These are phyloP conservation scores for Diversispora eburnea DNA, from an alignment of 192 early-diverging fungal species.

Conservation along the genomic window DNA sequence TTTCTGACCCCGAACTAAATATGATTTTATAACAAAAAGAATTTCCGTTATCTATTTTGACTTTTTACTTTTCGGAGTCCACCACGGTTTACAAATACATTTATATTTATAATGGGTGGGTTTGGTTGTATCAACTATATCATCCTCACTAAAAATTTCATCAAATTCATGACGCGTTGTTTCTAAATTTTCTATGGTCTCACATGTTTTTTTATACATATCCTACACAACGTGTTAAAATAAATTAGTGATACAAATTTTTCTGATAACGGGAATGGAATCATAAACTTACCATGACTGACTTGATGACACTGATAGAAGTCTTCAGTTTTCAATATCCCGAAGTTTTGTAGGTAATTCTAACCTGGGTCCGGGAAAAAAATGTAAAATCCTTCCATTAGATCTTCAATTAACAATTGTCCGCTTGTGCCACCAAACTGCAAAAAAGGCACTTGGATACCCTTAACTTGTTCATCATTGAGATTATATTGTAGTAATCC, in stretches of 20 bases:
- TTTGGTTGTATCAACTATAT: slow-evolving; percentile 5
- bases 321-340: slow-evolving; percentile 17
- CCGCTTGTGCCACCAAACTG: slow-evolving; percentile 29
- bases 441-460: slow-evolving; percentile 28
- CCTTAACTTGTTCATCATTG: slow-evolving; percentile 21
- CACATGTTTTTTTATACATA: slow-evolving; percentile 19
- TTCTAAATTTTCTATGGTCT: slow-evolving; percentile 22
- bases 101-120: slow-evolving; percentile 25
- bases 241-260: slow-evolving; percentile 1
- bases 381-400: slow-evolving; percentile 20
- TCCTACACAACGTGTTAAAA: slow-evolving; percentile 26
- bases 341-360: slow-evolving; percentile 20
- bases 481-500: slow-evolving; percentile 23
- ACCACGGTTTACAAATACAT: slow-evolving; percentile 18
- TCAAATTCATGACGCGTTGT: slow-evolving; percentile 16
- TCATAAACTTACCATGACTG: slow-evolving; percentile 26
- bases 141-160: slow-evolving; percentile 21
- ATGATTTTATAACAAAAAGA: too few species aligned
- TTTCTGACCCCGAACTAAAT: slow-evolving; percentile 9
- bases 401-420: slow-evolving; percentile 27
- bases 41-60: neutral
- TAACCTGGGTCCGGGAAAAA: slow-evolving; percentile 27
- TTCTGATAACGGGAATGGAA: slow-evolving; percentile 20
- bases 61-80: slow-evolving; percentile 20
- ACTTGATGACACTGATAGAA: slow-evolving; percentile 6